These are phyloP conservation scores for Fusarium sublunatum DNA, from an alignment of 2,329 filamentous ascomycete genomes.

Conservation along the genomic window DNA sequence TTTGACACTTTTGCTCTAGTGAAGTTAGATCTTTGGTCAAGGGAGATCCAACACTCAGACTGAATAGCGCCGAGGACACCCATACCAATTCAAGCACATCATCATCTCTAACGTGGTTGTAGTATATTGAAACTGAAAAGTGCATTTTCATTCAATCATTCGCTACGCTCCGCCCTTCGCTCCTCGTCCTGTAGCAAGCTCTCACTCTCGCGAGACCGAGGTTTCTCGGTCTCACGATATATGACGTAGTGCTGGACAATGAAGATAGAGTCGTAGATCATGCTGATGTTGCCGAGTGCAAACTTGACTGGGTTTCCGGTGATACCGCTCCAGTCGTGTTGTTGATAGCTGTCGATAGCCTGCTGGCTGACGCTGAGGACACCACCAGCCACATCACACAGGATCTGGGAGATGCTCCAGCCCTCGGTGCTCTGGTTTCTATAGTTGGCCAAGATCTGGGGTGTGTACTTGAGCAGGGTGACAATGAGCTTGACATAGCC, in stretches of 20 bases:
- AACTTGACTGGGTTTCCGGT: conserved; percentile 94
- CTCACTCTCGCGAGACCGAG: conserved; percentile 37
- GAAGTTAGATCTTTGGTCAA: conserved; percentile 5
- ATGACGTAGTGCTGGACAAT: conserved; percentile 89
- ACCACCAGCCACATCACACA: conserved; percentile 86
- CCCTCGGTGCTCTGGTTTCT: conserved; percentile 85
- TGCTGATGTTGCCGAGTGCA: conserved; percentile 83
- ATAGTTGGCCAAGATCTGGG: conserved; percentile 86
- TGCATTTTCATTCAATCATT: neutral
- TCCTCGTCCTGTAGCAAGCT: conserved; percentile 48
- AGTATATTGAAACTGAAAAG: neutral
- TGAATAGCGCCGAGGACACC: neutral
- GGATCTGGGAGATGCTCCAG: conserved; percentile 87
- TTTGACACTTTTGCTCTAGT: conserved; percentile 9
- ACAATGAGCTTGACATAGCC: conserved; percentile 91
- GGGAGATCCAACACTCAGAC: conserved; percentile 17
- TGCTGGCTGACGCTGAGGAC: conserved; percentile 85
- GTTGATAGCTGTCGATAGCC: conserved; percentile 83
- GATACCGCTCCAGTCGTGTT: conserved; percentile 89
- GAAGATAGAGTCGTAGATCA: conserved; percentile 88
- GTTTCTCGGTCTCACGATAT: conserved; percentile 59
- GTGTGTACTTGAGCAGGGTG: conserved; percentile 92
- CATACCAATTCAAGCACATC: neutral
- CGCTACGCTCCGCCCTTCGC: conserved; percentile 39
- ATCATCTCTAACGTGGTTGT: neutral